phyloP scores from a whole-genome alignment of 1,284 basidiomycete species.

The Leccinum griseonigrum region DNA sequence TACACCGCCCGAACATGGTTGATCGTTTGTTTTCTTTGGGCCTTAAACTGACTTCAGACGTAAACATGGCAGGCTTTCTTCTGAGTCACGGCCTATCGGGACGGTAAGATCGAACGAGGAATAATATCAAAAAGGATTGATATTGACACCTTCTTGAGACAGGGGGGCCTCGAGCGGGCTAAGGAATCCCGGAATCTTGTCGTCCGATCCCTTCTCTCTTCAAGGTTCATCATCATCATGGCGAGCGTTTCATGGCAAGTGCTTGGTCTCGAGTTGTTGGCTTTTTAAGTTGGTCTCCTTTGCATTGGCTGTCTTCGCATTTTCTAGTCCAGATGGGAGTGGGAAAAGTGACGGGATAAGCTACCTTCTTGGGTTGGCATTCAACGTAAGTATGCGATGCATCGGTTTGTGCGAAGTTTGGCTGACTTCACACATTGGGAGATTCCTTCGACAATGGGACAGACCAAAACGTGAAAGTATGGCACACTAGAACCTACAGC shows the following conservation, averaged over 20 bases:
- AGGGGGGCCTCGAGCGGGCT: slow-evolving; percentile 41
- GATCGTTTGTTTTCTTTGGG: not conserved
- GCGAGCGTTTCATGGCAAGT: slow-evolving; percentile 80
- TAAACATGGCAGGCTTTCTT: not conserved
- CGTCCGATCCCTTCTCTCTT: slow-evolving; percentile 67
- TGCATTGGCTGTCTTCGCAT: not conserved
- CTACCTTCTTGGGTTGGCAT: slow-evolving; percentile 68
- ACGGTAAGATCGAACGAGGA: not conserved
- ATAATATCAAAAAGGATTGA: not conserved
- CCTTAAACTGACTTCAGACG: not conserved
- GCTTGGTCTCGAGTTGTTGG: slow-evolving; percentile 85
- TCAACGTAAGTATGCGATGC: slow-evolving; percentile 84
- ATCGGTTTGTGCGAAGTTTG: not conserved
- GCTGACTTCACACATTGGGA: not conserved
- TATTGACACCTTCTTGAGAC: not conserved
- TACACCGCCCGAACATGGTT: no score
- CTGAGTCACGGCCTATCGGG: not conserved
- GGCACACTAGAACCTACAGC: not conserved
- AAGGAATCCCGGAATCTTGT: slow-evolving; percentile 70
- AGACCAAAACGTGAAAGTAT: not conserved
- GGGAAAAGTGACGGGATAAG: not conserved
- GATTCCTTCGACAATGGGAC: not conserved
- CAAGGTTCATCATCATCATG: slow-evolving; percentile 94
- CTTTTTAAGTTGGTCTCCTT: slow-evolving; percentile 44
- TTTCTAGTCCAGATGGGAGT: not conserved